Evolutionary conservation across 352 stramenopile genomes (phyloP).

Genomic region (Pythium grandisporangium): DNA sequence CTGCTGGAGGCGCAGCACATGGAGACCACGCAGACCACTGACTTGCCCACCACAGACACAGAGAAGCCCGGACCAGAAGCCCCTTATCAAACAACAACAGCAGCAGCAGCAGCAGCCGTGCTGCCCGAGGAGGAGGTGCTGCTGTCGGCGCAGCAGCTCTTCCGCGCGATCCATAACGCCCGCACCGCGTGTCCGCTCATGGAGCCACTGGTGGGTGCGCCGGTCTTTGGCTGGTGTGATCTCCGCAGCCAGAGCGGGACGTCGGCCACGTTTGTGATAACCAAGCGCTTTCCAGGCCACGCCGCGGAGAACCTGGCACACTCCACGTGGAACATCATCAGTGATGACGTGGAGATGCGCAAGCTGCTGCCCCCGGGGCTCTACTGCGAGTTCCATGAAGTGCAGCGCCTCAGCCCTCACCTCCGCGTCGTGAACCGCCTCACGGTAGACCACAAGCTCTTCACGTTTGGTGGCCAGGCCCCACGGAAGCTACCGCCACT

Average conservation of each 20-base stretch:
- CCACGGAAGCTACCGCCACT: conserved; percentile 29
- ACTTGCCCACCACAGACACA: conserved; percentile 10
- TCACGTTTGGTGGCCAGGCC: too few species aligned
- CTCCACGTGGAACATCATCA: conserved; percentile 30
- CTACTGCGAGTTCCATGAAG: conserved; percentile 22
- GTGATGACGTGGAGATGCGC: conserved; percentile 18
- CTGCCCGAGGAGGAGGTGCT: conserved; percentile 13
- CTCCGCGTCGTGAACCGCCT: conserved; percentile 38
- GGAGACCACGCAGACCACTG: conserved; percentile 3
- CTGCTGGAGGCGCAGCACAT: conserved; percentile 44
- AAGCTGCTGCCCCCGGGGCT: conserved; percentile 25
- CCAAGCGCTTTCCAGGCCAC: conserved; percentile 26
- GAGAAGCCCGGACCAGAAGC: too few species aligned
- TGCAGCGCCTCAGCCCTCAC: conserved; percentile 35
- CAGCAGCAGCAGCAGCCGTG: conserved; percentile 26
- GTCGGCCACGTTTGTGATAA: conserved; percentile 39
- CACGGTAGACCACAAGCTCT: conserved; percentile 28
- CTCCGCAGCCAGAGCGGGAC: conserved; percentile 21
- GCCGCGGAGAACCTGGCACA: conserved; percentile 14
- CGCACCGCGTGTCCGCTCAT: conserved; percentile 21
- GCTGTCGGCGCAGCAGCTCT: conserved; percentile 14
- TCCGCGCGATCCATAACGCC: conserved; percentile 22
- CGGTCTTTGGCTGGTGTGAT: conserved; percentile 45
- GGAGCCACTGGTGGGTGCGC: conserved; percentile 14
- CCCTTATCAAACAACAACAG: too few species aligned